Base-by-base conservation (phyloP, 345 rosid species). In the Bruguiera parviflora region DNA sequence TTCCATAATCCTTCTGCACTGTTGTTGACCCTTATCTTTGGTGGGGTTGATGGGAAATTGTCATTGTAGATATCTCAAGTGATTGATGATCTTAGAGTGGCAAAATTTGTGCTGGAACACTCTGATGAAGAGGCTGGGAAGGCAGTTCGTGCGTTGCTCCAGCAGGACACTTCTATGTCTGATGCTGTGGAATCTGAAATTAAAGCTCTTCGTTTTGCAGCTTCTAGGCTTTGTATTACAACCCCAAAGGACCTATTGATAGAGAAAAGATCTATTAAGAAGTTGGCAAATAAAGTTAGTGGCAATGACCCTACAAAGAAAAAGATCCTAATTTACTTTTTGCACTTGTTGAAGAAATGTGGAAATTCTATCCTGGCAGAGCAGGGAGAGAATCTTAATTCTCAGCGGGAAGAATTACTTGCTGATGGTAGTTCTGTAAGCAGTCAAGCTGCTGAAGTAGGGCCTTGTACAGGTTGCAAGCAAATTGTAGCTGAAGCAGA, bases 41-140 rank as follows among this genome's bases (percentile, higher is more conserved):
- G 5, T 49, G 57, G 70, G 57, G 62, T 69, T 64, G 73, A 60
- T 70, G 18, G 71, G 63, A 19, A 6, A 58, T 65, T 77, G 49
- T 72, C 39, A 31, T 65, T 81, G 85, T 88, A 94, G 98, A 85
- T 91, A 55, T 67, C 85, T 79, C 86, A 47, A 63, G 67, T 91
- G 27, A 74, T 84, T 65, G 85, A 84, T 74, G 92, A 89, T 68
- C 80, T 89, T 35, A 80, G 70, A 55, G 81, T 80, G 71, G 84
- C 88, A 27, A 80, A 49, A 8, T 81, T 94, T 75, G 11, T 68
- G 66, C 76, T 90, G 78, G 97, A 88, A 16, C 24, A 80, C 35
- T 79, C 81, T 32, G 96, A 89, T 37, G 92, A 84, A 71, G 95
- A 85, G 53, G 97, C 89, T 28, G 97, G 96, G 65, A 89, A 82